Percentiles rank a stretch among this genome's conserved stretches.
These are phyloP conservation scores for Epicoccum nigrum DNA, from an alignment of 2,329 filamentous ascomycete species.

Conservation along the genomic window DNA sequence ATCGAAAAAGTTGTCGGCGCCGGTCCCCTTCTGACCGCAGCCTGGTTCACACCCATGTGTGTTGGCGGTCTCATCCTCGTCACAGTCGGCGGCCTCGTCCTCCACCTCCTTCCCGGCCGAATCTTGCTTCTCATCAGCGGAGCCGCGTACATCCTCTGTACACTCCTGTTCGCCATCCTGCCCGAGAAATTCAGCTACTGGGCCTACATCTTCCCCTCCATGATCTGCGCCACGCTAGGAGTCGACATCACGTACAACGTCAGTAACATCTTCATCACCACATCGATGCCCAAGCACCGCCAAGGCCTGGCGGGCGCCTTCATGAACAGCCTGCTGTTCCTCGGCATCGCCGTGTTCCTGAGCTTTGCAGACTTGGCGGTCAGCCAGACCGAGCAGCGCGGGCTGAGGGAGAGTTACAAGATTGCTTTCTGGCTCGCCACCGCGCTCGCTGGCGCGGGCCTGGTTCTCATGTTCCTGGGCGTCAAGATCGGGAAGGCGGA, in stretches of 20 bases:
- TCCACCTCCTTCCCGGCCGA: constrained; percentile 45
- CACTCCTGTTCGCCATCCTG: constrained; percentile 45
- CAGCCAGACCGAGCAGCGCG: constrained; percentile 39
- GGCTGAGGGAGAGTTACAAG: constrained; percentile 43
- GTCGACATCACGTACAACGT: constrained; percentile 49
- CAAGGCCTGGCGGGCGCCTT: constrained; percentile 47
- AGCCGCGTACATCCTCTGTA: constrained; percentile 36
- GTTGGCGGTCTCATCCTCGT: constrained; percentile 44
- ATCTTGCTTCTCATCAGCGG: constrained; percentile 43
- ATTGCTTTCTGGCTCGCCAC: constrained; percentile 47
- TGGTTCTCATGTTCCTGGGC: constrained; percentile 46
- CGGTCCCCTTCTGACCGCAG: constrained; percentile 38
- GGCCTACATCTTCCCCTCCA: constrained; percentile 49
- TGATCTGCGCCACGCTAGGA: constrained; percentile 52
- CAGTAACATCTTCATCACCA: constrained; percentile 48
- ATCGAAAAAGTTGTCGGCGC: constrained; percentile 40
- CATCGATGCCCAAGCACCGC: constrained; percentile 40
- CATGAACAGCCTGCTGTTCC: constrained; percentile 45
- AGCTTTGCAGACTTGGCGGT: constrained; percentile 46
- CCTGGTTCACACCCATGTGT: constrained; percentile 47
- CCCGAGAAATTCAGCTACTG: constrained; percentile 43
- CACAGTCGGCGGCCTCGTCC: constrained; percentile 41
- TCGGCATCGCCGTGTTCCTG: constrained; percentile 46
- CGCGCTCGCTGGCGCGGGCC: constrained; percentile 32
- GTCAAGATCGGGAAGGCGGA: constrained; percentile 47